Evolutionary conservation across 768 basidiomycete species (phyloP), one percentile per base, ranked within the genome.

Genomic region (Naganishia vaughanmartiniae): DNA sequence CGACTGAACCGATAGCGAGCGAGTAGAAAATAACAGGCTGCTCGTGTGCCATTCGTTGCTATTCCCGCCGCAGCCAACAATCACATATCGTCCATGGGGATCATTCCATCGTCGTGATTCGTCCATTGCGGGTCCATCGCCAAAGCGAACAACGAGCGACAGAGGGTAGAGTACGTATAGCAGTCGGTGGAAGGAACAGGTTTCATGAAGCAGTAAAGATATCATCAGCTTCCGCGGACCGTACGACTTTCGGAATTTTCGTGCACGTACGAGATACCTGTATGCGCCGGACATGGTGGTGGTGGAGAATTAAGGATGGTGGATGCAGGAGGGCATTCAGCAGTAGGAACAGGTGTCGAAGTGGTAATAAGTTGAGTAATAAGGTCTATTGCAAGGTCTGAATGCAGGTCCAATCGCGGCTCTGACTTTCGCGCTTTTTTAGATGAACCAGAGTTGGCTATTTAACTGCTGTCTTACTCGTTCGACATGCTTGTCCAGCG

Each of bases 21-120:
- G 92, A 92, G 83, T 88, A 95, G 84, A 93, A 93, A 80, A 93
- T 87, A 80, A 92, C 90, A 33, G 92, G 92, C 76, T 86, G 87
- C 82, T 95, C 92, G 82, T 95, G 92, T 45, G 92, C 91, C 75
- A 89, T 87, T 56, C 89, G 87, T 92, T 92, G 91, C 92, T 94
- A 79, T 55, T 19, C 10, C 42, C 31, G 26, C 67, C 51, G 24
- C 42, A 42, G 39, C 51, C 45, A 55, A 53, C 67, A 17, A 24
- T 51, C 48, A 26, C 24, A 51, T 6, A 26, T n/a, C n/a, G 21
- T 26, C 21, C 48, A 51, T n/a, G n/a, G n/a, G 48, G 17, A 46
- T 9, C 15, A 46, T 51, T 26, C 48, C n/a, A 7, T n/a, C n/a
- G 48, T 51, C 21, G n/a, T n/a, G n/a, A n/a, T 46, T 46, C 14